Conservation (phyloP, 257 asterid species). For the Nicotiana tomentosiformis region DNA sequence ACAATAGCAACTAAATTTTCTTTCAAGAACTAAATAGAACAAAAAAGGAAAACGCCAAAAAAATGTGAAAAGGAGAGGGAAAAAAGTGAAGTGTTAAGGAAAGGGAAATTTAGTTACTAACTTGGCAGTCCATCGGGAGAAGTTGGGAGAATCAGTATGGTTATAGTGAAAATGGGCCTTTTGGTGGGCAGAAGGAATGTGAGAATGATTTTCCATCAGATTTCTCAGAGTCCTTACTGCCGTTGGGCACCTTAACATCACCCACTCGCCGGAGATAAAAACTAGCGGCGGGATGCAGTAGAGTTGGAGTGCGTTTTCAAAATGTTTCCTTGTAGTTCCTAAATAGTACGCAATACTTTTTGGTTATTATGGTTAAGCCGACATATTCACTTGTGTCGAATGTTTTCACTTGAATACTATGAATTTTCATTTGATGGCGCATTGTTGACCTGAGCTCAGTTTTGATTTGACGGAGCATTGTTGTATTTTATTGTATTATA, state of each 20-base stretch:
- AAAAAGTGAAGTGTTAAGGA: background rate
- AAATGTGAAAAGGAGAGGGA: background rate
- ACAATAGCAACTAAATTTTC: background rate
- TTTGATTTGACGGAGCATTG: no score
- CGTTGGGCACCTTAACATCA: conserved; percentile 17
- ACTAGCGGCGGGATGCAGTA: background rate
- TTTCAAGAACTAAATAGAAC: background rate
- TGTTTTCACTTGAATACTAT: no score
- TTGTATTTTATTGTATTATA: no score
- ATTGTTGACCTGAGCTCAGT: no score
- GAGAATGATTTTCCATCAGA: conserved; percentile 38
- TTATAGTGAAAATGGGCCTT: conserved; percentile 48
- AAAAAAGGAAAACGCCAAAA: background rate
- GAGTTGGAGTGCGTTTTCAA: background rate
- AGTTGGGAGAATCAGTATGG: conserved; percentile 63
- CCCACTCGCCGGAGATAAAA: background rate
- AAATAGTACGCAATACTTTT: no score
- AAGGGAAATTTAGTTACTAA: conserved; percentile 6
- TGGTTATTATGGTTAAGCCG: no score
- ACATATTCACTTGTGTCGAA: no score
- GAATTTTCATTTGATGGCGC: no score
- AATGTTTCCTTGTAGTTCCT: background rate
- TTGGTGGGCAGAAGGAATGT: background rate
- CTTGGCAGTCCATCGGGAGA: conserved; percentile 67
- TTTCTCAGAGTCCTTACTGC: conserved; percentile 34